Evolutionary conservation across 2,329 filamentous ascomycete genomes (phyloP).

Genomic region (Penicillium sp.): DNA sequence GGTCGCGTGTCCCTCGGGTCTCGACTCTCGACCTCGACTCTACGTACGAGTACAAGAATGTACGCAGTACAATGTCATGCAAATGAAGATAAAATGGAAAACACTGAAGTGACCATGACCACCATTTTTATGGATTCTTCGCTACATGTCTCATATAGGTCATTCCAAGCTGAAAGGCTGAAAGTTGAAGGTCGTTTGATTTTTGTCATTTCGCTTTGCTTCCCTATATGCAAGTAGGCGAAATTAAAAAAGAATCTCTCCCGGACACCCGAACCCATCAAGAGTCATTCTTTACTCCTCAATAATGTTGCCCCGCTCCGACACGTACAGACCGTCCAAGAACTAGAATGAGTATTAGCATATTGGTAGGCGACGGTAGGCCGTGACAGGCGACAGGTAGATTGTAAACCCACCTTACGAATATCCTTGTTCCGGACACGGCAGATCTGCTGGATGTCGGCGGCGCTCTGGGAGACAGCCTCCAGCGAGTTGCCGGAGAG

Average conservation of each 20-base stretch:
- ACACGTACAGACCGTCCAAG: slow-evolving; percentile 99
- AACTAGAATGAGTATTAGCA: slow-evolving; percentile 55
- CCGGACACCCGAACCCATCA: slow-evolving; percentile 36
- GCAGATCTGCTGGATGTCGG: slow-evolving; percentile 99
- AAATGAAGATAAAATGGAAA: not conserved
- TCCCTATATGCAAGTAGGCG: slow-evolving; percentile 40
- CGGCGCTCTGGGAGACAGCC: slow-evolving; percentile 93
- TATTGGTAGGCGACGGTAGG: not conserved
- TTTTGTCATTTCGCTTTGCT: slow-evolving; percentile 40
- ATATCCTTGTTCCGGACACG: slow-evolving; percentile 99
- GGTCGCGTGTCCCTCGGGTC: no score
- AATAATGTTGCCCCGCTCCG: slow-evolving; percentile 93
- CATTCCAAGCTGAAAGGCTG: slow-evolving; percentile 20
- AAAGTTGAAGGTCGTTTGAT: slow-evolving; percentile 29
- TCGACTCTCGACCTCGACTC: no score
- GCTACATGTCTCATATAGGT: slow-evolving; percentile 33
- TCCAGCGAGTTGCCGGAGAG: slow-evolving; percentile 92
- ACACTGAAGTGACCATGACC: not conserved
- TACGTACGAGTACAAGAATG: not conserved
- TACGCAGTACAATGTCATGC: not conserved
- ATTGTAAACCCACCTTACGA: slow-evolving; percentile 68
- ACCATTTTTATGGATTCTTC: slow-evolving; percentile 8
- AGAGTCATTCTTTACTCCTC: slow-evolving; percentile 49
- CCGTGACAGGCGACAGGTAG: not conserved
- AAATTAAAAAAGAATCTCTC: slow-evolving; percentile 38